A percentile compares a stretch with the other conserved stretches of the same genome.
phyloP scores from a whole-genome alignment of 2,329 filamentous ascomycete species.

The Acrocalymma vagum region DNA sequence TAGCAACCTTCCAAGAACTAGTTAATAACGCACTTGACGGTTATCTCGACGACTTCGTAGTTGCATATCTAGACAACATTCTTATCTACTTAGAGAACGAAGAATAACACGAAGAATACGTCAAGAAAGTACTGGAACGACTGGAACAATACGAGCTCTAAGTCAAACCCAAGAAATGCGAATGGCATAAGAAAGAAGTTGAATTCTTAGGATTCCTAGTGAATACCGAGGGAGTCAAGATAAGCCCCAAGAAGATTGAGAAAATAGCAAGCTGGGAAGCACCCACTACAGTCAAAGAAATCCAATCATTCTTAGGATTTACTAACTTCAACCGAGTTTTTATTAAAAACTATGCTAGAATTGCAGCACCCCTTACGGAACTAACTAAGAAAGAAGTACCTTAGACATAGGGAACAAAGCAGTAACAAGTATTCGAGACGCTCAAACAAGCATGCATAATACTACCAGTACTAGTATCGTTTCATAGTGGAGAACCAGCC shows the following conservation, averaged over 20 bases:
- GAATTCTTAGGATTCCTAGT: slow-evolving; percentile 13
- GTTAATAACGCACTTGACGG: slow-evolving; percentile 33
- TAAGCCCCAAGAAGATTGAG: slow-evolving; percentile 15
- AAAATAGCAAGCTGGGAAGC: slow-evolving; percentile 25
- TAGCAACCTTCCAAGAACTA: slow-evolving; percentile 20
- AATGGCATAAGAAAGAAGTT: slow-evolving; percentile 6
- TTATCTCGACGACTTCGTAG: slow-evolving; percentile 19
- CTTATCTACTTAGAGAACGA: slow-evolving; percentile 21
- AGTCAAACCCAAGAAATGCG: slow-evolving; percentile 11
- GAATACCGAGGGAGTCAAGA: background rate
- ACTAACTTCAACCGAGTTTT: slow-evolving; percentile 45
- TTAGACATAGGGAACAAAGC: no score
- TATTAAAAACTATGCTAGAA: slow-evolving; percentile 22
- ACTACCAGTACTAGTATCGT: slow-evolving; percentile 22
- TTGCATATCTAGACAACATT: slow-evolving; percentile 32
- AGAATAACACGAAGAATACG: slow-evolving; percentile 1
- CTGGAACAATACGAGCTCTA: slow-evolving; percentile 1
- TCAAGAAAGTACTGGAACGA: slow-evolving; percentile 1
- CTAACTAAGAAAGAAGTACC: no score
- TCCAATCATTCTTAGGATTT: slow-evolving; percentile 41
- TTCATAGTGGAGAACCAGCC: slow-evolving; percentile 15
- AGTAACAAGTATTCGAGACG: slow-evolving; percentile 9
- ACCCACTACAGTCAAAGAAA: slow-evolving; percentile 23
- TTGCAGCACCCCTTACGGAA: slow-evolving; percentile 10
- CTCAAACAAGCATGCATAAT: slow-evolving; percentile 22